A percentile compares a stretch with the other conserved stretches of the same genome.
phyloP scores from a whole-genome alignment of 1,284 basidiomycete genomes.

The Mycena citricolor region DNA sequence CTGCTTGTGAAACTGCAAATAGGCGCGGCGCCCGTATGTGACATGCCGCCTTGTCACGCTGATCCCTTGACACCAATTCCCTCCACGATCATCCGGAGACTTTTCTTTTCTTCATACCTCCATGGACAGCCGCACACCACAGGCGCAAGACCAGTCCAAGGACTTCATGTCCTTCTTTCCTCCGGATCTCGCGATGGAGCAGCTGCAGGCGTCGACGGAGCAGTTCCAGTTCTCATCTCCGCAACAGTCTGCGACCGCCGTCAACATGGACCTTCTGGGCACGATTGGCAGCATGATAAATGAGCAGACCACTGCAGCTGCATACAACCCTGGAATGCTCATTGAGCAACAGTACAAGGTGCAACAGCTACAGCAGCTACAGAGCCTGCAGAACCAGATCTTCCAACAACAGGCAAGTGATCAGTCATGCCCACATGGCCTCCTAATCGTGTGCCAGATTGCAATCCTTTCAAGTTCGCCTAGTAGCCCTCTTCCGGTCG shows the following conservation, averaged over 20 bases:
- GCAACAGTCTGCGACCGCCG: conserved; percentile 22
- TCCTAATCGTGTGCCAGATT: conserved; percentile 47
- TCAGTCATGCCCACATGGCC: conserved; percentile 2
- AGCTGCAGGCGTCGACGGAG: conserved; percentile 25
- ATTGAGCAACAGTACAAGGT: conserved; percentile 67
- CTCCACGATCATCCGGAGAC: too few species aligned
- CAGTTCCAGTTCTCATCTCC: conserved; percentile 24
- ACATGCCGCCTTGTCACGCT: too few species aligned
- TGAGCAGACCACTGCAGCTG: conserved; percentile 20
- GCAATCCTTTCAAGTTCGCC: conserved; percentile 60
- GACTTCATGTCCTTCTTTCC: conserved; percentile 46
- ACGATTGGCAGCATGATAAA: conserved; percentile 24
- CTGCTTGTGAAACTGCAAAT: too few species aligned
- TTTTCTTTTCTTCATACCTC: too few species aligned
- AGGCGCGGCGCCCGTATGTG: too few species aligned
- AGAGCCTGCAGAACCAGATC: conserved; percentile 78
- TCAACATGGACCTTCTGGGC: conserved; percentile 49
- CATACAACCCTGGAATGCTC: conserved; percentile 32
- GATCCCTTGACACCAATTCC: too few species aligned
- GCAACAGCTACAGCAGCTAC: conserved; percentile 71
- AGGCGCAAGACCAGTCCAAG: conserved; percentile 35
- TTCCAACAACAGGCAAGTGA: conserved; percentile 75
- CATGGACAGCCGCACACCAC: conserved; percentile 32
- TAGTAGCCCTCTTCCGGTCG: conserved; percentile 9
- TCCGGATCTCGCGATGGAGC: conserved; percentile 28